Percentiles rank a stretch among this genome's conserved stretches.
These are phyloP conservation scores for Trichoderma aggressivum DNA, from an alignment of 2,329 filamentous ascomycete genomes.

Conservation along the genomic window DNA sequence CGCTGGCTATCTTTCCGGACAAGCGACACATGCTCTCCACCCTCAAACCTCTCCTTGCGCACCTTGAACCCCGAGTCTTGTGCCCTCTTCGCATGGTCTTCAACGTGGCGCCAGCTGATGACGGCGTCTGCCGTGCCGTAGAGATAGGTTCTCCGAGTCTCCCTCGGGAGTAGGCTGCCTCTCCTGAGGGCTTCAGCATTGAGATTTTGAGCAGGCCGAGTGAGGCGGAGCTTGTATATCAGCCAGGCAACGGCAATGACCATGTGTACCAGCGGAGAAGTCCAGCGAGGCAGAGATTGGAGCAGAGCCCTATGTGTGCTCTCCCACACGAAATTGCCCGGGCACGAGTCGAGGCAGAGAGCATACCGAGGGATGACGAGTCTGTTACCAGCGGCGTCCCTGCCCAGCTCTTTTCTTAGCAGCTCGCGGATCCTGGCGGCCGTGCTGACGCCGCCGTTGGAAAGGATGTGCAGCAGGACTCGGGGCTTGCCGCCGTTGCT, in stretches of 20 bases:
- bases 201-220: slow-evolving; percentile 30
- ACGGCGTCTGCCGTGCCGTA: slow-evolving; percentile 49
- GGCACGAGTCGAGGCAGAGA: slow-evolving; percentile 47
- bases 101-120: slow-evolving; percentile 46
- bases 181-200: slow-evolving; percentile 40
- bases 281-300: slow-evolving; percentile 33
- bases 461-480: slow-evolving; percentile 49
- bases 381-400: slow-evolving; percentile 3
- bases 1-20: slow-evolving; percentile 42
- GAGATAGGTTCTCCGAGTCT: slow-evolving; percentile 49
- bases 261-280: slow-evolving; percentile 35
- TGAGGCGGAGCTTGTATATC: slow-evolving; percentile 30
- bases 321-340: slow-evolving; percentile 42
- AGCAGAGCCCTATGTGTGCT: slow-evolving; percentile 40
- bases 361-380: slow-evolving; percentile 39
- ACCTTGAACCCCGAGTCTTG: slow-evolving; percentile 39
- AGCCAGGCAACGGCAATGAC: slow-evolving; percentile 34
- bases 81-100: slow-evolving; percentile 45
- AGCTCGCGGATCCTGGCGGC: slow-evolving; percentile 34
- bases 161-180: slow-evolving; percentile 30
- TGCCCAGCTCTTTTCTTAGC: slow-evolving; percentile 25
- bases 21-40: slow-evolving; percentile 51
- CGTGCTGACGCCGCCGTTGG: slow-evolving; percentile 49
- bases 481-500: slow-evolving; percentile 22
- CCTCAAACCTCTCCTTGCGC: slow-evolving; percentile 44